A percentile compares a stretch with the other conserved stretches of the same genome.
These are phyloP conservation scores for Rhodamnia argentea DNA, from an alignment of 345 rosid species.

Conservation along the genomic window DNA sequence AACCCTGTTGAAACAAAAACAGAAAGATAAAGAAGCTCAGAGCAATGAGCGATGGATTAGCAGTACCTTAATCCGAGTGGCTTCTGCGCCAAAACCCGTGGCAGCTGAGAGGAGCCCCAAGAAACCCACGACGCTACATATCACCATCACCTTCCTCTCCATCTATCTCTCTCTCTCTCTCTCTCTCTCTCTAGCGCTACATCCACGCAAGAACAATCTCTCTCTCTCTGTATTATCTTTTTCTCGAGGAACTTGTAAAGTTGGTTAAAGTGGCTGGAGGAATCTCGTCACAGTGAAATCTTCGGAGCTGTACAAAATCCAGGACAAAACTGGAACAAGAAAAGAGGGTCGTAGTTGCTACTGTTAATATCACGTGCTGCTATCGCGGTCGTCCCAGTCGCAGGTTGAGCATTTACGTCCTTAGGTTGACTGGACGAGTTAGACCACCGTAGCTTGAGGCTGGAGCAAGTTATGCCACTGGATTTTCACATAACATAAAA, in stretches of 20 bases:
- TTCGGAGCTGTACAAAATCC: background rate
- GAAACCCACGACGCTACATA: conserved; percentile 45
- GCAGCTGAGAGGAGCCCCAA: conserved; percentile 66
- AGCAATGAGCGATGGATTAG: background rate
- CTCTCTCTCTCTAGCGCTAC: background rate
- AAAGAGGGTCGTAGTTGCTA: background rate
- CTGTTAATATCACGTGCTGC: background rate
- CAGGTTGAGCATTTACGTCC: background rate
- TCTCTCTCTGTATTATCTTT: background rate
- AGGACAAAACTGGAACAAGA: background rate
- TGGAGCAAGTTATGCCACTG: too few relatives aligned
- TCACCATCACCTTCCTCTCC: conserved; percentile 54
- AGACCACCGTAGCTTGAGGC: background rate
- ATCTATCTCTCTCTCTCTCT: conserved; percentile 2
- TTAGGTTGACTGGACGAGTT: background rate
- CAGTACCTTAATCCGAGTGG: conserved; percentile 72
- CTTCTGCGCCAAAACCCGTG: conserved; percentile 91
- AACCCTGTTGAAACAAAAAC: background rate
- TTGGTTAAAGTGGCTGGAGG: background rate
- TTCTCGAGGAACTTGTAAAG: background rate
- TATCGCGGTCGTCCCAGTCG: background rate
- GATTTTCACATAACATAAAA: too few relatives aligned
- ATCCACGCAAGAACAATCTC: background rate
- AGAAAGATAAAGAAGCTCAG: background rate
- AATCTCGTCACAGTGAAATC: background rate